These are phyloP conservation scores for Aspergillus steynii DNA, from an alignment of 495 filamentous ascomycete species.

Conservation along the genomic window DNA sequence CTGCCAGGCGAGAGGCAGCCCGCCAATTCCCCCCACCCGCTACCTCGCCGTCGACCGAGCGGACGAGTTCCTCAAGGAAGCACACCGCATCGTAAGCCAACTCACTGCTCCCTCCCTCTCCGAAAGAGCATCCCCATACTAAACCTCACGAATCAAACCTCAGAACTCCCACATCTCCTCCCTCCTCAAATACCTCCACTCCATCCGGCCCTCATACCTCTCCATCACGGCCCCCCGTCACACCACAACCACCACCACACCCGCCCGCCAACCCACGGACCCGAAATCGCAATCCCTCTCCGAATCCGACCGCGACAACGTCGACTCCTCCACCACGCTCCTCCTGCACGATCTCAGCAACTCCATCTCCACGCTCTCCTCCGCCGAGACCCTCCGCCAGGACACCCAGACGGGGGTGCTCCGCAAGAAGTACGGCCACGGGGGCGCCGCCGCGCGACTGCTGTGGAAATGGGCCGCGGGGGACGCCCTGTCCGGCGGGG, in stretches of 20 bases:
- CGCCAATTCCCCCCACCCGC: conserved; percentile 1
- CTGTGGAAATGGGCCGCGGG: conserved; percentile 29
- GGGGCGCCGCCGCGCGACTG: conserved; percentile 19
- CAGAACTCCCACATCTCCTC: conserved; percentile 84
- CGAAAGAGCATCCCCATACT: conserved; percentile 6
- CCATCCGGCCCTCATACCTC: conserved; percentile 88
- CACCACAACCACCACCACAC: conserved; percentile 32
- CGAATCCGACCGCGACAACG: conserved; percentile 70
- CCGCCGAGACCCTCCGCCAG: conserved; percentile 78
- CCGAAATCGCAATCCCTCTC: conserved; percentile 47
- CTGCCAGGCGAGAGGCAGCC: conserved; percentile 39
- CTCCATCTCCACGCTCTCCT: conserved; percentile 72
- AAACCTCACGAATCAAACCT: conserved; percentile 10
- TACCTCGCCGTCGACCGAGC: conserved; percentile 50
- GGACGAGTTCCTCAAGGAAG: conserved; percentile 94
- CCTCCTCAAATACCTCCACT: conserved; percentile 73
- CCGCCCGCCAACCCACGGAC: conserved; percentile 25
- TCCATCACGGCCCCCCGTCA: conserved; percentile 60
- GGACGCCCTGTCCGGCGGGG: background rate
- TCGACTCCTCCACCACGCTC: conserved; percentile 81
- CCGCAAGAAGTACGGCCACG: conserved; percentile 63
- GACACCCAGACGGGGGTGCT: conserved; percentile 66
- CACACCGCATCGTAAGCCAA: conserved; percentile 79
- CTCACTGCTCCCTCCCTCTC: conserved; percentile 6
- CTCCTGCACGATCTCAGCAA: conserved; percentile 79